phyloP scores from a whole-genome alignment of 2,329 filamentous ascomycete genomes.

The Sporothrix inflata region DNA sequence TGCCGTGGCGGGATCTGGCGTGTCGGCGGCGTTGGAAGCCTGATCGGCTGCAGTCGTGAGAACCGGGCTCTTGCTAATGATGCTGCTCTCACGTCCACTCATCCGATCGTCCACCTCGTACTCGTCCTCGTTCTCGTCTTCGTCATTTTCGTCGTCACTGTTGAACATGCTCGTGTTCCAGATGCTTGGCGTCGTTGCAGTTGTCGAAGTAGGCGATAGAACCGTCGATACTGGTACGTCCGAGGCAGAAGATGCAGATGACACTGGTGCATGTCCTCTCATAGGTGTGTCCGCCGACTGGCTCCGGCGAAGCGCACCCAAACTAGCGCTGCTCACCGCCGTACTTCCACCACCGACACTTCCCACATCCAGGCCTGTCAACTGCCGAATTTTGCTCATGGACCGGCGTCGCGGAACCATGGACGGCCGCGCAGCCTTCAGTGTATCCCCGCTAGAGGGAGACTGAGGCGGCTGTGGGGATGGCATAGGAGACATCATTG shows the following conservation, averaged over 20 bases:
- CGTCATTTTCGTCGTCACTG: constrained; percentile 28
- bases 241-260: background rate
- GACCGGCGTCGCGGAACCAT: constrained; percentile 28
- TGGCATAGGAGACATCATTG: background rate
- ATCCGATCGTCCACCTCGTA: background rate
- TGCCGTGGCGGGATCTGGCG: constrained; percentile 11
- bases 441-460: background rate
- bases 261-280: background rate
- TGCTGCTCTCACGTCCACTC: background rate
- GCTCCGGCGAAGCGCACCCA: constrained; percentile 7
- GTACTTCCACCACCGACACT: background rate
- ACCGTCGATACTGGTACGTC: background rate
- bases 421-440: background rate
- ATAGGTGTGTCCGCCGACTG: constrained; percentile 14
- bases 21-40: background rate
- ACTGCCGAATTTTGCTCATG: constrained; percentile 30
- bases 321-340: background rate
- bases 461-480: background rate
- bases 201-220: background rate
- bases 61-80: background rate
- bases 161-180: constrained; percentile 32
- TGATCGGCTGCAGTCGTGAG: background rate
- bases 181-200: background rate
- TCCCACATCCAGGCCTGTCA: constrained; percentile 31
- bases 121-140: background rate